Conservation (phyloP, 2,329 filamentous ascomycete genomes). For the Geosmithia flava region DNA sequence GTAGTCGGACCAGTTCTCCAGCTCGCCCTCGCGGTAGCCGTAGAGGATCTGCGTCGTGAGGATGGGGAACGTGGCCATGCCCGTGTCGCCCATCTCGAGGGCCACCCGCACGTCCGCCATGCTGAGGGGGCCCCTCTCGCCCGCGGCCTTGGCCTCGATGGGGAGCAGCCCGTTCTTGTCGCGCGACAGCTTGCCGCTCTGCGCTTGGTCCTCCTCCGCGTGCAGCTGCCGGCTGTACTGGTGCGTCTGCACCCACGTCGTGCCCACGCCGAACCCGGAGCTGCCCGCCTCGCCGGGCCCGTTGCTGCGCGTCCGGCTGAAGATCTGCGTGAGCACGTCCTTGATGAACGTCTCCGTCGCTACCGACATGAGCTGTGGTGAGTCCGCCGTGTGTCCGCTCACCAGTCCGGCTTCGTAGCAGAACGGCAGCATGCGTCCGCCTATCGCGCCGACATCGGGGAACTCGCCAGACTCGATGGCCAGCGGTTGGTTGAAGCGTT, state of each 20-base stretch:
- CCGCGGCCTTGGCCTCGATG: conserved; percentile 65
- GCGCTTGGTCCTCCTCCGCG: conserved; percentile 60
- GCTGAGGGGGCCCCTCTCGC: conserved; percentile 57
- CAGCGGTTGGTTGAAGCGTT: conserved; percentile 50
- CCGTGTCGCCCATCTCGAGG: conserved; percentile 61
- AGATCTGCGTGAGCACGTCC: conserved; percentile 49
- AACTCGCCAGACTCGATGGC: conserved; percentile 59
- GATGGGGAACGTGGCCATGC: conserved; percentile 66
- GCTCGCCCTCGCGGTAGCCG: conserved; percentile 62
- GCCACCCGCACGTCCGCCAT: conserved; percentile 70
- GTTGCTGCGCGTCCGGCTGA: conserved; percentile 52
- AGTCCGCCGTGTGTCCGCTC: conserved; percentile 45
- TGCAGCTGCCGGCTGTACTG: conserved; percentile 65
- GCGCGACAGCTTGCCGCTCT: conserved; percentile 60
- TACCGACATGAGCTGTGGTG: conserved; percentile 50
- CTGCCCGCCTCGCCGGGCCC: conserved; percentile 49
- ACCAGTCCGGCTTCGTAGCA: conserved; percentile 54
- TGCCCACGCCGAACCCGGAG: conserved; percentile 51
- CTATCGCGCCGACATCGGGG: conserved; percentile 50
- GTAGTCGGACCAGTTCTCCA: conserved; percentile 54
- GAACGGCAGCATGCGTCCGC: conserved; percentile 53
- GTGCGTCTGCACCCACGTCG: conserved; percentile 65
- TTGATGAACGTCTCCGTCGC: conserved; percentile 58
- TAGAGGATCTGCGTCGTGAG: conserved; percentile 59
- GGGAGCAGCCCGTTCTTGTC: conserved; percentile 71